Conservation (phyloP, 1,139 yeast species). For the Hyphopichia fennica region DNA sequence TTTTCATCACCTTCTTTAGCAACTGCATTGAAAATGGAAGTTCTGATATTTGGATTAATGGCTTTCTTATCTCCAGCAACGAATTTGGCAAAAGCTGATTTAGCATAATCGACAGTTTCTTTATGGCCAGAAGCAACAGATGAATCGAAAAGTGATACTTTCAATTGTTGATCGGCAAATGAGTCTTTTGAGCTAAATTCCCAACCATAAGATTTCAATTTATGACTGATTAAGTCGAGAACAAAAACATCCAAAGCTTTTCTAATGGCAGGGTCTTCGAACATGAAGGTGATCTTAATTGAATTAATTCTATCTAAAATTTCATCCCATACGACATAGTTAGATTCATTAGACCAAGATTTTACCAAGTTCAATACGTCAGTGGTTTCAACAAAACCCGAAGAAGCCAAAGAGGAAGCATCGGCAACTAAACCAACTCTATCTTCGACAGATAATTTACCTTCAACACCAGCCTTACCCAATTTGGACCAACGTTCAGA, state of each 20-base stretch:
- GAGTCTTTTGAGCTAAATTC: slow-evolving; percentile 60
- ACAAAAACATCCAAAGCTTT: slow-evolving; percentile 61
- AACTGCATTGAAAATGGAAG: slow-evolving; percentile 64
- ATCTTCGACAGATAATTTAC: slow-evolving; percentile 74
- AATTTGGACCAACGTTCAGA: slow-evolving; percentile 73
- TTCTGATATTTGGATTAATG: slow-evolving; percentile 79
- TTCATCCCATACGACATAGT: slow-evolving; percentile 79
- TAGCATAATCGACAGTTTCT: slow-evolving; percentile 52
- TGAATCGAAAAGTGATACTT: slow-evolving; percentile 66
- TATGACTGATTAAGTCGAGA: slow-evolving; percentile 58
- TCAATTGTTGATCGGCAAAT: slow-evolving; percentile 73
- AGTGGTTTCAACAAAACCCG: slow-evolving; percentile 71
- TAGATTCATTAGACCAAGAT: slow-evolving; percentile 66
- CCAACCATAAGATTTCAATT: slow-evolving; percentile 69
- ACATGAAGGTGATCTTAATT: slow-evolving; percentile 66
- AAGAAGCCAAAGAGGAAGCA: slow-evolving; percentile 67
- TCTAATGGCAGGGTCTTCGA: slow-evolving; percentile 58
- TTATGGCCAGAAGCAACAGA: slow-evolving; percentile 65
- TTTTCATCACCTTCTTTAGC: slow-evolving; percentile 66
- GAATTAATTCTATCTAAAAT: slow-evolving; percentile 56
- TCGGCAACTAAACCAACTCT: slow-evolving; percentile 86
- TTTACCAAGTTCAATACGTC: slow-evolving; percentile 64
- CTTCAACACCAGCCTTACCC: slow-evolving; percentile 66
- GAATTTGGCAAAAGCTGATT: slow-evolving; percentile 58
- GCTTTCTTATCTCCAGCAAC: slow-evolving; percentile 67